Base-by-base conservation (phyloP, 768 basidiomycete species). In the Cyclocybe aegerita region DNA sequence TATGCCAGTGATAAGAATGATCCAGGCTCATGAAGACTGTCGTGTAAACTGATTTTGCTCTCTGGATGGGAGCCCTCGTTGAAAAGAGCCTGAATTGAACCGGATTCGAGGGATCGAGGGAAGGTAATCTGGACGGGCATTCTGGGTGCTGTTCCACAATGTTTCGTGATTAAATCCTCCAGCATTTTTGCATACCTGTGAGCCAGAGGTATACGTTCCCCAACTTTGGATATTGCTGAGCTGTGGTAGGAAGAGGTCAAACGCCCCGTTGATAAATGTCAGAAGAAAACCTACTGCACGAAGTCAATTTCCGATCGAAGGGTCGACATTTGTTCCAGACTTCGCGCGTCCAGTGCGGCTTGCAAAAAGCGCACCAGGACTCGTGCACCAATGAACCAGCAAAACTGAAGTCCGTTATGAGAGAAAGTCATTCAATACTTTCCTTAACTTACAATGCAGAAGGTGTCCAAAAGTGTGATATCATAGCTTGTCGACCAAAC, bases 401-500 rank as follows among this genome's bases (percentile, higher is more conserved):
- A 79, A 56, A 84, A 82, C 83, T 86, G 48, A 2, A 41, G 23
- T 23, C 5, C 23, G 23, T 31, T 29, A 31, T 30, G 36, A 14
- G 31, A 44, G 48, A 31, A 23, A 29, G 48, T 30, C 23, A 38
- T 12, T 49, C 37, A 5, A 3, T 3, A 45, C 30, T 43, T 17
- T 46, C 35, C n/a, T 42, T 33, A 48, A 54, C 80, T 61, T 62
- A 88, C 87, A 53, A 83, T 74, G 56, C 82, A 83, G 57, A 88
- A 86, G n/a, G 79, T 73, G 57, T 88, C 88, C 33, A 89, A 61
- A 3, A 87, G 72, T 4, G 85, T 81, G 12, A 88, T 74, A 58
- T 90, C 87, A 58, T 77, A 89, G 53, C 83, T 89, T 0, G 88
- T 89, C 6, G 85, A 82, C 64, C 76, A 80, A 23, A 88, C 74